Conservation (phyloP, 331 rosid species). For the Pyrus hybrid region DNA sequence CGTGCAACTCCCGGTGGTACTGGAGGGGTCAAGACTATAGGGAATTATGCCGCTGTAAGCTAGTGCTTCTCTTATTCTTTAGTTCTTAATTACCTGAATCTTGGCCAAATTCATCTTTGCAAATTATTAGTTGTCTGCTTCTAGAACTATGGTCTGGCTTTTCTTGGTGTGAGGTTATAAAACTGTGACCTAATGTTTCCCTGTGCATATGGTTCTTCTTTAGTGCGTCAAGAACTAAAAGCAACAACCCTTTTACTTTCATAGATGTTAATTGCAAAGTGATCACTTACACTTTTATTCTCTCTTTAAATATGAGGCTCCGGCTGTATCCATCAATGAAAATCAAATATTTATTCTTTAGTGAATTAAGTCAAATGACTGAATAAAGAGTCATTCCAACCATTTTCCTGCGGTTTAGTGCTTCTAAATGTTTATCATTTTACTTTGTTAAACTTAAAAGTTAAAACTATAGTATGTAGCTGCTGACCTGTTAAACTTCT, state of each 20-base stretch:
- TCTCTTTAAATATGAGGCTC: not conserved
- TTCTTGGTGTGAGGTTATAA: not conserved
- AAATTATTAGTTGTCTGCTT: constrained; percentile 4
- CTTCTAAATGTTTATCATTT: not conserved
- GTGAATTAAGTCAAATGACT: not conserved
- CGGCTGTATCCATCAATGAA: not conserved
- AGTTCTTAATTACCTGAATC: not conserved
- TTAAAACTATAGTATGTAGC: not conserved
- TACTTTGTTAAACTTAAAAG: not conserved
- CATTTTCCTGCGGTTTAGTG: not conserved
- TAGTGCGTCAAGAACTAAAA: not conserved
- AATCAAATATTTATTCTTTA: not conserved
- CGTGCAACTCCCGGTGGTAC: constrained; percentile 99
- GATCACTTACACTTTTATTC: not conserved
- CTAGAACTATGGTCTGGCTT: not conserved
- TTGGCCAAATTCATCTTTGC: not conserved
- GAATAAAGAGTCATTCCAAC: not conserved
- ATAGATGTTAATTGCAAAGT: not conserved
- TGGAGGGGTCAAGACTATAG: constrained; percentile 97
- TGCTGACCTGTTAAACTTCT: not conserved
- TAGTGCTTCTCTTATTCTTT: not conserved
- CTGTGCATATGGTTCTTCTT: not conserved
- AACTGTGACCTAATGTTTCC: not conserved
- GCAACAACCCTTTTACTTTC: not conserved
- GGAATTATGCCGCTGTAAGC: constrained; percentile 97